phyloP scores from a whole-genome alignment of 495 filamentous ascomycete species.

The Aspergillus affinis region DNA sequence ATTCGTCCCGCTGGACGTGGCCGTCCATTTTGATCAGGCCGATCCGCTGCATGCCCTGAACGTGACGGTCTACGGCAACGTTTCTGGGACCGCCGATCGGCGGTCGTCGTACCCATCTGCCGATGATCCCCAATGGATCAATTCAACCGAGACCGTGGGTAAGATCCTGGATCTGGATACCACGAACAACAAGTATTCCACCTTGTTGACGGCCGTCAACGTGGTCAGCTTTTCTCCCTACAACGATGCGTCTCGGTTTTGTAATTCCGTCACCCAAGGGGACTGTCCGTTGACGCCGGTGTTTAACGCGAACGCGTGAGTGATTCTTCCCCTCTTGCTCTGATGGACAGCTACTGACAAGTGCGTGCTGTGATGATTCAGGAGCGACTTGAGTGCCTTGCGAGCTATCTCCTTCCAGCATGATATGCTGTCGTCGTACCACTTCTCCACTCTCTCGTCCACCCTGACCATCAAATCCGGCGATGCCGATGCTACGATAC shows the following conservation, averaged over 20 bases:
- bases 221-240: constrained; percentile 75
- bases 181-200: constrained; percentile 61
- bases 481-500: constrained; percentile 53
- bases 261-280: constrained; percentile 57
- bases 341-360: constrained; percentile 3
- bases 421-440: constrained; percentile 76
- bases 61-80: constrained; percentile 87
- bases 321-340: constrained; percentile 9
- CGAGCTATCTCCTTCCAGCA: constrained; percentile 73
- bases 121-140: constrained; percentile 49
- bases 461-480: constrained; percentile 74
- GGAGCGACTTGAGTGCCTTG: constrained; percentile 53
- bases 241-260: constrained; percentile 56
- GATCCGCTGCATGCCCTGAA: constrained; percentile 64
- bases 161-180: constrained; percentile 67
- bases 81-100: constrained; percentile 60
- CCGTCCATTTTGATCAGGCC: constrained; percentile 67
- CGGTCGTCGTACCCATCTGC: constrained; percentile 49
- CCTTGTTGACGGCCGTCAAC: constrained; percentile 64
- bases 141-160: constrained; percentile 61
- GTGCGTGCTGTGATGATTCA: constrained; percentile 18
- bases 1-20: constrained; percentile 71
- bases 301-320: constrained; percentile 63
- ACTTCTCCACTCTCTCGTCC: constrained; percentile 75
- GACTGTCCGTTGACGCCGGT: constrained; percentile 73